Base-by-base conservation (phyloP, 192 early-diverging fungal genomes). In the Irineochytrium annulatum region DNA sequence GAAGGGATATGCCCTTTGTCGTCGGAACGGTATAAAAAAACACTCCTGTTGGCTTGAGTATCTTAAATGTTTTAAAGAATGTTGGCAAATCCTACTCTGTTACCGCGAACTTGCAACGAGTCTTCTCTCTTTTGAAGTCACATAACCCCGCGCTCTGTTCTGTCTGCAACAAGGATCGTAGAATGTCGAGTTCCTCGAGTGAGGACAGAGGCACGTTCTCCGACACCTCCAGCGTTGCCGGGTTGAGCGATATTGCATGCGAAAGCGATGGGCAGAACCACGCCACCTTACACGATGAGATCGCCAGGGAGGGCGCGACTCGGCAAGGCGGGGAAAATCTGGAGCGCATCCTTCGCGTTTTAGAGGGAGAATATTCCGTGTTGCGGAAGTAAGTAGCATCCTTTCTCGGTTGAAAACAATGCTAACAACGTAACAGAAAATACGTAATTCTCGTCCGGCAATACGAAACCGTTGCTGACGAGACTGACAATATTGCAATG, bases 1-100 rank as follows among this genome's bases (percentile, higher is more conserved):
- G 46, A 22, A 8, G 75, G 22, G 77, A 81, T n/a, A 75, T 83
- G 72, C 81, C 81, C 5, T 83, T 83, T 60, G 52, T 79, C 3
- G 67, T 83, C 28, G 81, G 81, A 34, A 82, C 49, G 68, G 80
- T 82, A n/a, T n/a, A n/a, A n/a, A n/a, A n/a, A n/a, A n/a, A n/a
- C n/a, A n/a, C n/a, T n/a, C n/a, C n/a, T n/a, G n/a, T n/a, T n/a
- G n/a, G n/a, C n/a, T n/a, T n/a, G n/a, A n/a, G n/a, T n/a, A 1
- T 63, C 29, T 17, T n/a, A 65, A 11, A 34, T 20, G 0, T 54
- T 27, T 41, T 27, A 1, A 34, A 82, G 79, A 77, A 62, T 45
- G 70, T 73, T 13, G 67, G 72, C 24, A 78, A 79, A 46, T 84
- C 82, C 1, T 70, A 77, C 49, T 84, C 82, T 2, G 78, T 84